Base-by-base conservation (phyloP, 495 filamentous ascomycete genomes). In the Bacidia rubella region DNA sequence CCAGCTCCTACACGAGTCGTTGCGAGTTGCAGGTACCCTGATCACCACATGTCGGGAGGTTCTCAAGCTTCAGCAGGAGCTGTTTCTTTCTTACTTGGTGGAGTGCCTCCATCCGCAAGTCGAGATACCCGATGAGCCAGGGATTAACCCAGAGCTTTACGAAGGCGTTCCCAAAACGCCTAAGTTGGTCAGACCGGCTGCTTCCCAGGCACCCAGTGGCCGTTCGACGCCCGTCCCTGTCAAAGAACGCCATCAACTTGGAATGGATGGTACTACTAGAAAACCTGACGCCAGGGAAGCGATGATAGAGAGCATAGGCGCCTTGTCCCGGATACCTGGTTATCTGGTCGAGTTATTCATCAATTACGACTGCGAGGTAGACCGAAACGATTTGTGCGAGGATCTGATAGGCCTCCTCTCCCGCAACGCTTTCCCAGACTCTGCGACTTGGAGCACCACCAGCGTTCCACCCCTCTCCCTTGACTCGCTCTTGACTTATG, bases 371-470 rank as follows among this genome's bases (percentile, higher is more conserved):
- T 97, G 90, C 57, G 90, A 96, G 57, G 82, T 89, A 29, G 86
- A 97, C 64, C 81, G 93, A 25, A 82, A 80, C 32, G 92, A 97
- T 66, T 66, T 99, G 2, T 99, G 93, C 60, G 87, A 93, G 65
- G 92, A 99, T 61, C 82, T 97, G 75, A 79, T 99, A 42, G 90
- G 92, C 2, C 68, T 99, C 35, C 74, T 99, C 35, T 89, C 92
- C 24, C 75, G 92, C 51, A 97, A 94, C 61, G 92, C 92, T 10
- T 88, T 99, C 59, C 92, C 92, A 7, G 92, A 99, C 62, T 95
- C 92, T 2, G 93, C 90, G 11, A 97, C 90, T 21, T 99, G 92
- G 92, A 99, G 92, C 65, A 99, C 92, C 0, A 96, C 92, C 23
- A 99, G 93, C 63, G 92, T 99, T 11, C 92, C 92, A 17, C 92